Evolutionary conservation across 2,329 filamentous ascomycete genomes (phyloP), one percentile per base, ranked within the genome.

Genomic region (Diaporthe ampelina): DNA sequence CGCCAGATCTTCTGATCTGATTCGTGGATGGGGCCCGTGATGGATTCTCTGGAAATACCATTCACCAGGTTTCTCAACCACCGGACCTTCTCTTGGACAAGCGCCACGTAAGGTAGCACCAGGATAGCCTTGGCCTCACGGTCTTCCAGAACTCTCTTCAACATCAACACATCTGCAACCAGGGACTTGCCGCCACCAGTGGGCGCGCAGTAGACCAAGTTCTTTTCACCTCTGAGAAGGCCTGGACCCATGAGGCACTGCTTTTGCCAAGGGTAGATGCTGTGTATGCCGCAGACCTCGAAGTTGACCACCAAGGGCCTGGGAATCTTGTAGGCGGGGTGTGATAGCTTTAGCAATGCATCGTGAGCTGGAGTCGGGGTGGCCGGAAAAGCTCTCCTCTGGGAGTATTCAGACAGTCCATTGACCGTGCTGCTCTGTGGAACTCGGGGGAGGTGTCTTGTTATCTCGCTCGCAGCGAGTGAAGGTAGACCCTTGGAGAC

Each of bases 241-340:
- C 93, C 92, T 4, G 90, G 90, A 0, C 91, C 91, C 70, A 93
- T 85, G 10, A 95, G 86, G 79, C 94, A 95, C 73, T 91, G 91
- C 68, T 93, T 93, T 82, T 95, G 94, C 94, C 94, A 95, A 2
- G 92, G 92, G 78, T 95, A 95, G 74, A 95, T 95, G 77, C 88
- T 89, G 54, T 86, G 88, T 73, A 95, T 93, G n/a, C 93, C 93
- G 52, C 94, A 85, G 0, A 85, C 83, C 63, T 86, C 87, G 79
- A 95, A 89, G 78, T 95, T 95, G 24, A 86, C 82, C 4, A 94
- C 89, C 52, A 95, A 83, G 32, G 85, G 82, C 0, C 82, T 77
- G 3, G 92, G 91, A 19, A 95, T 85, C 11, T 85, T 89, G 83
- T 95, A 95, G 52, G 84, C 84, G 1, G 88, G 85, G 81, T 95